These are phyloP conservation scores for Ophiostoma pallidulum DNA, from an alignment of 2,329 filamentous ascomycete species.

Conservation along the genomic window DNA sequence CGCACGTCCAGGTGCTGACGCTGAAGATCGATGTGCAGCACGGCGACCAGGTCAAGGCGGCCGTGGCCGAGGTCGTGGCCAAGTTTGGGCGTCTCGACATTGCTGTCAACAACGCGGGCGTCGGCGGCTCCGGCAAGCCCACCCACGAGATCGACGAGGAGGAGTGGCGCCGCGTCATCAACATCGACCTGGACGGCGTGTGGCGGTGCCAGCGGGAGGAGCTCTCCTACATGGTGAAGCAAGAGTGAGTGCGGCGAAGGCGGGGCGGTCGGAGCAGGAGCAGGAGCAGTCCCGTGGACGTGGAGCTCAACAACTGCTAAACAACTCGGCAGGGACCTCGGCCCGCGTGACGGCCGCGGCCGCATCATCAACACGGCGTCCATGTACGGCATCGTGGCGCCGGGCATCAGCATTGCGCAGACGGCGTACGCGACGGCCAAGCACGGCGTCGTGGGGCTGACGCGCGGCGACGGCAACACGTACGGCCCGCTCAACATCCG, in stretches of 20 bases:
- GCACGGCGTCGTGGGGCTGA: conserved; percentile 45
- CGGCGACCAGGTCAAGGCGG: conserved; percentile 32
- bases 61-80: conserved; percentile 31
- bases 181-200: conserved; percentile 46
- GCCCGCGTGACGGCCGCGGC: conserved; percentile 33
- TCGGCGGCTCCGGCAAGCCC: conserved; percentile 30
- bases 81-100: conserved; percentile 46
- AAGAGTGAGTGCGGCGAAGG: too few species aligned
- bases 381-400: conserved; percentile 39
- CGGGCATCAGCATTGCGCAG: conserved; percentile 26
- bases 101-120: conserved; percentile 47
- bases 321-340: too few species aligned
- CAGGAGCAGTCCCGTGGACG: too few species aligned
- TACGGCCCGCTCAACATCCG: conserved; percentile 44
- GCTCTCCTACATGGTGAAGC: conserved; percentile 40
- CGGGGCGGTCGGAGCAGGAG: too few species aligned
- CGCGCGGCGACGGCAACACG: conserved; percentile 41
- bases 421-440: conserved; percentile 43
- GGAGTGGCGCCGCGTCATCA: conserved; percentile 41
- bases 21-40: conserved; percentile 38
- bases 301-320: too few species aligned
- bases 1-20: conserved; percentile 25
- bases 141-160: conserved; percentile 37
- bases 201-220: conserved; percentile 48
- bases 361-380: conserved; percentile 46